Conservation (phyloP, 371 early-diverging fungal genomes). For the Mortierella sp. region DNA sequence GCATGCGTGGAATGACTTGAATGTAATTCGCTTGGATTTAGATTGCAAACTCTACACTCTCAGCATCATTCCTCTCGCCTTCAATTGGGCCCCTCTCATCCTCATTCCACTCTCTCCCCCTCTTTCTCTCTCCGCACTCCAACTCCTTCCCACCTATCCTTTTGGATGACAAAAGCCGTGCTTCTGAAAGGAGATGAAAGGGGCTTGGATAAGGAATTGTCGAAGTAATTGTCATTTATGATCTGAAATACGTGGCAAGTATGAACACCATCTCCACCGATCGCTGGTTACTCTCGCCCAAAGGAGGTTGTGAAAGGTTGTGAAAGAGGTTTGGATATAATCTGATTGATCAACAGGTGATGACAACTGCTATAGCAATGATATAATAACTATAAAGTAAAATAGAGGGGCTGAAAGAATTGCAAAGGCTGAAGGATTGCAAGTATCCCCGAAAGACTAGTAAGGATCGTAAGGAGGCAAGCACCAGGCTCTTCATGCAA, state of each 20-base stretch:
- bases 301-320: not conserved
- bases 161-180: not conserved
- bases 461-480: not conserved
- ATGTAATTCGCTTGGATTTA: not conserved
- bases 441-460: no score
- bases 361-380: not conserved
- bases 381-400: not conserved
- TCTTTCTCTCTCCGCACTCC: not conserved
- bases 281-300: not conserved
- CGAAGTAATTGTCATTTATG: not conserved
- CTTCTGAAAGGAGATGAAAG: conserved; percentile 2
- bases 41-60: not conserved
- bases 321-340: no score
- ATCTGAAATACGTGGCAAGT: no score
- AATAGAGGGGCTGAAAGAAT: no score
- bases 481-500: not conserved
- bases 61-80: not conserved
- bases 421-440: no score
- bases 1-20: no score
- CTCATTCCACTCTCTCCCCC: not conserved
- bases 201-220: not conserved
- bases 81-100: not conserved
- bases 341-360: not conserved
- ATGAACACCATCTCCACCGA: not conserved
- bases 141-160: not conserved